phyloP scores from a whole-genome alignment of 2,329 filamentous ascomycete genomes.

The Cercospora sojina region DNA sequence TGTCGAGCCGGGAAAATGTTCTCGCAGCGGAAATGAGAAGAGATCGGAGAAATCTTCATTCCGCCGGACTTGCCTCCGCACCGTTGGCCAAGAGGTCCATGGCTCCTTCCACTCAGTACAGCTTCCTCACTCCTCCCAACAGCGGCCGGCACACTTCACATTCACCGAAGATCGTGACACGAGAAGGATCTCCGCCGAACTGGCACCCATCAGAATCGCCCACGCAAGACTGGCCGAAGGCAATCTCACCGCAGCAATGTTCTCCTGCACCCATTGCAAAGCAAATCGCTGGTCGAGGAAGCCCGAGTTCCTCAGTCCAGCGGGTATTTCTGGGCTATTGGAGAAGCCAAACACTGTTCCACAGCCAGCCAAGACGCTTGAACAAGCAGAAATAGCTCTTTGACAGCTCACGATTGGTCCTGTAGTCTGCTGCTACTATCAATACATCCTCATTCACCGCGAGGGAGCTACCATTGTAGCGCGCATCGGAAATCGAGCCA shows the following conservation, averaged over 20 bases:
- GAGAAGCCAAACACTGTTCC: conserved; percentile 45
- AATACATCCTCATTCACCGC: conserved; percentile 40
- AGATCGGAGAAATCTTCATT: background rate
- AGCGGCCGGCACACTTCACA: background rate
- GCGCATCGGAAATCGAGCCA: conserved; percentile 15
- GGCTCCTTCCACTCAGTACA: background rate
- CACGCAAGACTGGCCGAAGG: background rate
- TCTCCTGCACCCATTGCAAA: conserved; percentile 41
- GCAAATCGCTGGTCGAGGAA: conserved; percentile 41
- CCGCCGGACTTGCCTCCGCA: background rate
- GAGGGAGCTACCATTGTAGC: conserved; percentile 38
- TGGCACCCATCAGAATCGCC: background rate
- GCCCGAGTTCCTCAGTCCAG: conserved; percentile 38
- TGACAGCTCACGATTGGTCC: conserved; percentile 31
- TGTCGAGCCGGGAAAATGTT: background rate
- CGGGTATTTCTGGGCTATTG: conserved; percentile 39
- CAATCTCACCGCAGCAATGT: conserved; percentile 29
- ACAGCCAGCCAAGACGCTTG: background rate
- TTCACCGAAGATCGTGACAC: conserved; percentile 37
- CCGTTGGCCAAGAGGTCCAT: background rate
- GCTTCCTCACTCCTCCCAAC: background rate
- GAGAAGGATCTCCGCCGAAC: conserved; percentile 56
- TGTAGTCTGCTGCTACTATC: conserved; percentile 38
- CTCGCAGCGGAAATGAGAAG: background rate
- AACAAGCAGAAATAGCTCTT: background rate